phyloP scores from a whole-genome alignment of 2,329 filamentous ascomycete genomes.

The Fusarium odoratissimum region DNA sequence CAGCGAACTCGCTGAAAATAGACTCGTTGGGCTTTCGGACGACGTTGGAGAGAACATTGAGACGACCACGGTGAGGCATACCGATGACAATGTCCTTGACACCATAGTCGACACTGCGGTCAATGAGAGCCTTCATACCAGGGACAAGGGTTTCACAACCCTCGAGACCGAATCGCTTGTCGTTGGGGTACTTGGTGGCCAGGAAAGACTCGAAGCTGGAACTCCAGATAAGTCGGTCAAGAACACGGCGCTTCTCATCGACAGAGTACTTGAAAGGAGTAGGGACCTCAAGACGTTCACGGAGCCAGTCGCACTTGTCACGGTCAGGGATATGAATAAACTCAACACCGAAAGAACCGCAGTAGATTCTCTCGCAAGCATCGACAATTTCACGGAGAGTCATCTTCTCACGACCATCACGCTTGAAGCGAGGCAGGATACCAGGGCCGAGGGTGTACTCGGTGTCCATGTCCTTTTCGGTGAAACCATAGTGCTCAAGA shows the following conservation, averaged over 20 bases:
- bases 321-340: constrained; percentile 99
- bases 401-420: constrained; percentile 92
- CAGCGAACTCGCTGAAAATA: constrained; percentile 98
- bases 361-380: constrained; percentile 95
- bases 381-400: constrained; percentile 92
- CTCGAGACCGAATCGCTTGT: constrained; percentile 98
- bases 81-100: constrained; percentile 99
- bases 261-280: constrained; percentile 97
- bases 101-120: constrained; percentile 97
- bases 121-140: constrained; percentile 99
- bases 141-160: constrained; percentile 97
- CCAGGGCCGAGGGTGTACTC: constrained; percentile 94
- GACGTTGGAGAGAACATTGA: constrained; percentile 98
- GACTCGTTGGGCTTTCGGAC: constrained; percentile 99
- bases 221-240: constrained; percentile 98
- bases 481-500: constrained; percentile 94
- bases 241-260: constrained; percentile 96
- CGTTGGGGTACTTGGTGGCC: constrained; percentile 98
- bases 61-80: constrained; percentile 98
- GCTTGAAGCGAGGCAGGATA: constrained; percentile 94
- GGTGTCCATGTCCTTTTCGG: constrained; percentile 90
- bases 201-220: constrained; percentile 97
- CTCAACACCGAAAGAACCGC: constrained; percentile 95
- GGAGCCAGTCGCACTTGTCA: constrained; percentile 98
- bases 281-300: constrained; percentile 93